Evolutionary conservation across 306 rosid genomes (phyloP).

Genomic region (Glycine tomentella): DNA sequence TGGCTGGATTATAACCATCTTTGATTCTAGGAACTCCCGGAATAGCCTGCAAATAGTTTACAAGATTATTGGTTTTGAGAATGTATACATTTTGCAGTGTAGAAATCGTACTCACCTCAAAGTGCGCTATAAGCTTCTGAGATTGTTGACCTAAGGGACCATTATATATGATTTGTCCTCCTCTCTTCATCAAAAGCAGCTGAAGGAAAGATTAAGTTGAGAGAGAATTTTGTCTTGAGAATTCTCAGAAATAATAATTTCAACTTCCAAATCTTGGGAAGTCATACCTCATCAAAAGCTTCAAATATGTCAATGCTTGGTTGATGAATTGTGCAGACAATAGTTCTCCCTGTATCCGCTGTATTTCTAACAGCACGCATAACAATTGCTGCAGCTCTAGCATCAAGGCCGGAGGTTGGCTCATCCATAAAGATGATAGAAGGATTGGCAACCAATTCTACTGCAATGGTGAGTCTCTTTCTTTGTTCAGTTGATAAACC

Average conservation of each 20-base stretch:
- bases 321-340: slow-evolving; percentile 72
- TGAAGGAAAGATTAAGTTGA: slow-evolving; percentile 42
- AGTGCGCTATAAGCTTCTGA: slow-evolving; percentile 57
- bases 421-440: slow-evolving; percentile 72
- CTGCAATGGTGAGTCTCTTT: slow-evolving; percentile 67
- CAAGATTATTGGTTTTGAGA: slow-evolving; percentile 24
- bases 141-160: slow-evolving; percentile 66
- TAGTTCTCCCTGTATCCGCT: slow-evolving; percentile 62
- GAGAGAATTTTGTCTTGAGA: background rate
- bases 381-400: slow-evolving; percentile 66
- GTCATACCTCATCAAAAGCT: slow-evolving; percentile 63
- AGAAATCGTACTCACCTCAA: slow-evolving; percentile 54
- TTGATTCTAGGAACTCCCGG: slow-evolving; percentile 55
- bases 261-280: slow-evolving; percentile 17
- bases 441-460: slow-evolving; percentile 67
- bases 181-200: slow-evolving; percentile 67
- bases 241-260: slow-evolving; percentile 27
- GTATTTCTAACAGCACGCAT: slow-evolving; percentile 69
- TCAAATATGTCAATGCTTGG: slow-evolving; percentile 72
- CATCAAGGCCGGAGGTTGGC: slow-evolving; percentile 70
- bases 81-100: slow-evolving; percentile 16
- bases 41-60: slow-evolving; percentile 53
- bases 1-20: slow-evolving; percentile 61
- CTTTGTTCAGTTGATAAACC: slow-evolving; percentile 65
- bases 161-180: slow-evolving; percentile 62